phyloP scores from a whole-genome alignment of 139 green algal species.

The Ettlia oleoabundans region DNA sequence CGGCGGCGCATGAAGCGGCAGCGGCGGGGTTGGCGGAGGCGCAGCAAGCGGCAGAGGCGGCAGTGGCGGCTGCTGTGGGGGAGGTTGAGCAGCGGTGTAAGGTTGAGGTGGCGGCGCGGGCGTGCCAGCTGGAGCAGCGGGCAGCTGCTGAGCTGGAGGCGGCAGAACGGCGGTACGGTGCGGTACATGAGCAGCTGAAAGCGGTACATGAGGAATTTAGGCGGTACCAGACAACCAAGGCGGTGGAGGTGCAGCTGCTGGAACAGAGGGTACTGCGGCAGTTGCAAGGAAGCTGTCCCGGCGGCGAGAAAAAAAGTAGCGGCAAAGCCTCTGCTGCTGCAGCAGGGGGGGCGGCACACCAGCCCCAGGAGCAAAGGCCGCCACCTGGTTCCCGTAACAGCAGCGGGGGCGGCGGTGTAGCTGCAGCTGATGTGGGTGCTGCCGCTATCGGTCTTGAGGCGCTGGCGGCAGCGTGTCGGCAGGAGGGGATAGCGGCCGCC shows the following conservation, averaged over 20 bases:
- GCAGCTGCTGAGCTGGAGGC: background rate
- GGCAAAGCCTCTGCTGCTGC: too few relatives aligned
- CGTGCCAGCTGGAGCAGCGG: slow-evolving; percentile 14
- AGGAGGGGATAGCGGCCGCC: slow-evolving; percentile 50
- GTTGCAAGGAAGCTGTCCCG: background rate
- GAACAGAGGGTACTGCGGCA: slow-evolving; percentile 28
- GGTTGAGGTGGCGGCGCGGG: background rate
- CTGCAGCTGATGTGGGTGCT: background rate
- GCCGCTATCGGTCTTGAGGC: background rate
- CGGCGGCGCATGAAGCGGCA: background rate
- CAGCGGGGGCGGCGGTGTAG: background rate
- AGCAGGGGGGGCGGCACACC: background rate
- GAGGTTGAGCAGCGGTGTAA: slow-evolving; percentile 14
- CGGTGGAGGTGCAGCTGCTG: slow-evolving; percentile 36
- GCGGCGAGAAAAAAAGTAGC: background rate
- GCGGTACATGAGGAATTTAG: background rate
- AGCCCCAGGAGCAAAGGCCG: background rate
- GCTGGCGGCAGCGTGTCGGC: background rate
- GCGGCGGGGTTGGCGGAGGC: background rate
- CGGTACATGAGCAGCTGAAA: background rate
- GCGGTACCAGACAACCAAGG: slow-evolving; percentile 30
- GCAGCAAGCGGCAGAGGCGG: background rate
- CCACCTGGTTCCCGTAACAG: background rate
- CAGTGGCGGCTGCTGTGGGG: background rate
- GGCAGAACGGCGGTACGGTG: background rate